Evolutionary conservation across 345 rosid species (phyloP).

Genomic region (Eucalyptus urophylla): DNA sequence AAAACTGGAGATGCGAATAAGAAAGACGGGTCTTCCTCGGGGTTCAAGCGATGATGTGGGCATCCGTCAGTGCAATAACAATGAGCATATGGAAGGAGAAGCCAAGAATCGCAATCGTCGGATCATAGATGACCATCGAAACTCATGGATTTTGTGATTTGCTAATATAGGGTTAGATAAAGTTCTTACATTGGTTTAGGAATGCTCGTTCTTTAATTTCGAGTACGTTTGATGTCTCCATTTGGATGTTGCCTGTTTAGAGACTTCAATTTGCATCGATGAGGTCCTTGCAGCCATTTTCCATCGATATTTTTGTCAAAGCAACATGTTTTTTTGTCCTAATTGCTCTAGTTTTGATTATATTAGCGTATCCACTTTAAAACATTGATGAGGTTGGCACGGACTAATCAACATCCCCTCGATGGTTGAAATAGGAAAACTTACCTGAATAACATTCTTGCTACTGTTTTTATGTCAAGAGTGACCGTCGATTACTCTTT

Average conservation of each 20-base stretch:
- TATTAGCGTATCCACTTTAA: background rate
- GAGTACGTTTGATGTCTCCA: background rate
- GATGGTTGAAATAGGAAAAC: too few relatives aligned
- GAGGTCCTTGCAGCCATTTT: background rate
- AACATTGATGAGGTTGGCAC: rapidly evolving
- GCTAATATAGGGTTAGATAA: background rate
- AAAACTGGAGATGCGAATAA: background rate
- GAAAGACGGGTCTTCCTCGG: background rate
- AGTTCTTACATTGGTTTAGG: background rate
- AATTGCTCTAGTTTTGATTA: background rate
- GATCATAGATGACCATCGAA: background rate
- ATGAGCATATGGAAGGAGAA: background rate
- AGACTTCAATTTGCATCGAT: background rate
- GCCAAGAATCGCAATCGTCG: background rate
- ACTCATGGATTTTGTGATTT: background rate
- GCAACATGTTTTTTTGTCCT: background rate
- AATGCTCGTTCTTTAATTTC: background rate
- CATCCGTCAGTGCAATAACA: background rate
- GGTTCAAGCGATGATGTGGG: background rate
- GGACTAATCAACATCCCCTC: too few relatives aligned
- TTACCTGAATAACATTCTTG: background rate
- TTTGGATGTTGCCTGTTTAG: background rate
- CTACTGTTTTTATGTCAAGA: too few relatives aligned
- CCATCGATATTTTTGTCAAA: too few relatives aligned
- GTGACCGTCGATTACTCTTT: too few relatives aligned